Conservation (phyloP, 176 grass and related monocot species). For the Oryza nivara region DNA sequence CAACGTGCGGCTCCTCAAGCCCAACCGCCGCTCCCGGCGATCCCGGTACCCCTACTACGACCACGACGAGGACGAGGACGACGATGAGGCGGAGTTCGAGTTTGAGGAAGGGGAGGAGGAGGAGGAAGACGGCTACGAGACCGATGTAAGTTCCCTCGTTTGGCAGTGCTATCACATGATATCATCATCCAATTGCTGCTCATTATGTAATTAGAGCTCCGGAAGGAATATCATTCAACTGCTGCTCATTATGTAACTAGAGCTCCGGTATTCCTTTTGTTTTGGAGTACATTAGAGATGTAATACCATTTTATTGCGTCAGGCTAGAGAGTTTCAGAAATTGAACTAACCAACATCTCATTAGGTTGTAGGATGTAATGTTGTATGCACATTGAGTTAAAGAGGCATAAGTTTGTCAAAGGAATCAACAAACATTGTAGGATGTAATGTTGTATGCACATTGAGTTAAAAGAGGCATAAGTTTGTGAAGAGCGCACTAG, state of each 20-base stretch:
- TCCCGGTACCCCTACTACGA: conserved; percentile 63
- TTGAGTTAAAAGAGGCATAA: neutral
- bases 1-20: conserved; percentile 50
- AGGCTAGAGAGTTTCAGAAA: neutral
- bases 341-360: neutral
- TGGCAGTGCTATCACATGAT: neutral
- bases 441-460: neutral
- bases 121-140: conserved; percentile 39
- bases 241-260: too few relatives aligned
- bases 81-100: conserved; percentile 41
- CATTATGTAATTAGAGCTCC: too few relatives aligned
- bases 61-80: conserved; percentile 40
- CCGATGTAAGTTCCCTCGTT: conserved; percentile 43
- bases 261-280: too few relatives aligned
- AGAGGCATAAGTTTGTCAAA: neutral
- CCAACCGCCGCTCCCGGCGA: conserved; percentile 55
- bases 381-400: neutral
- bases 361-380: neutral
- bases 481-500: conserved; percentile 6
- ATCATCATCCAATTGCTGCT: too few relatives aligned
- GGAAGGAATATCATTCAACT: too few relatives aligned
- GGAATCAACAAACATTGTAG: neutral
- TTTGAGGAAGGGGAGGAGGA: conserved; percentile 31
- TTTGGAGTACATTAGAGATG: neutral
- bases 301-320: neutral